Evolutionary conservation across 1,284 basidiomycete species (phyloP).

Genomic region (Xerocomus amazonicus): DNA sequence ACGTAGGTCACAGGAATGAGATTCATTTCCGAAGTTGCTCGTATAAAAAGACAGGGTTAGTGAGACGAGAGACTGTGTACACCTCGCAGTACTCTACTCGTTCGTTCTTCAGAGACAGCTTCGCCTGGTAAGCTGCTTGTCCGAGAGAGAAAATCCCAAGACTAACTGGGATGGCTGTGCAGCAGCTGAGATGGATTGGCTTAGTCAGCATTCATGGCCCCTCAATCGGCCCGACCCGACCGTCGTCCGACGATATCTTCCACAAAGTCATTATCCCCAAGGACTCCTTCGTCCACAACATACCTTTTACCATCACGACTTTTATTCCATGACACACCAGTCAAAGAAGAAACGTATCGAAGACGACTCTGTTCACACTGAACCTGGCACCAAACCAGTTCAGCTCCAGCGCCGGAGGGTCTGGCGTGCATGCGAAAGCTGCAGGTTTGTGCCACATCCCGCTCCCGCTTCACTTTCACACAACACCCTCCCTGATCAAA

Average conservation of each 20-base stretch:
- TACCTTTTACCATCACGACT: constrained; percentile 47
- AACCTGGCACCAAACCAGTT: constrained; percentile 63
- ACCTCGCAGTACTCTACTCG: constrained; percentile 19
- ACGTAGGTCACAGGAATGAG: constrained; percentile 30
- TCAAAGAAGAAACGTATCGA: constrained; percentile 71
- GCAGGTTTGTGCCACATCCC: constrained; percentile 54
- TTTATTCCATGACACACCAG: constrained; percentile 49
- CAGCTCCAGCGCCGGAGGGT: constrained; percentile 72
- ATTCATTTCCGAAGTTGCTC: constrained; percentile 33
- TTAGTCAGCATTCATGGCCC: constrained; percentile 33
- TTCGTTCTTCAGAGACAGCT: neutral
- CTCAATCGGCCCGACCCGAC: constrained; percentile 36
- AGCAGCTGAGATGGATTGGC: constrained; percentile 28
- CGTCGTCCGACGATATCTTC: constrained; percentile 33
- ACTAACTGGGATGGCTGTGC: constrained; percentile 29
- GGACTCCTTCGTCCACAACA: constrained; percentile 27
- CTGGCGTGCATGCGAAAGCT: constrained; percentile 81
- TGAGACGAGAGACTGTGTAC: constrained; percentile 2
- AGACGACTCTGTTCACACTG: constrained; percentile 47
- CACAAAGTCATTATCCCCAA: constrained; percentile 23
- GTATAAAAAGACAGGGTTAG: constrained; percentile 32
- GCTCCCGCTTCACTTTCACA: constrained; percentile 13
- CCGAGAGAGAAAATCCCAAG: neutral
- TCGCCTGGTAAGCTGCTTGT: neutral
- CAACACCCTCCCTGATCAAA: constrained; percentile 14